phyloP scores from a whole-genome alignment of 352 stramenopile genomes.

The Phytopythium cucurbitacearum region DNA sequence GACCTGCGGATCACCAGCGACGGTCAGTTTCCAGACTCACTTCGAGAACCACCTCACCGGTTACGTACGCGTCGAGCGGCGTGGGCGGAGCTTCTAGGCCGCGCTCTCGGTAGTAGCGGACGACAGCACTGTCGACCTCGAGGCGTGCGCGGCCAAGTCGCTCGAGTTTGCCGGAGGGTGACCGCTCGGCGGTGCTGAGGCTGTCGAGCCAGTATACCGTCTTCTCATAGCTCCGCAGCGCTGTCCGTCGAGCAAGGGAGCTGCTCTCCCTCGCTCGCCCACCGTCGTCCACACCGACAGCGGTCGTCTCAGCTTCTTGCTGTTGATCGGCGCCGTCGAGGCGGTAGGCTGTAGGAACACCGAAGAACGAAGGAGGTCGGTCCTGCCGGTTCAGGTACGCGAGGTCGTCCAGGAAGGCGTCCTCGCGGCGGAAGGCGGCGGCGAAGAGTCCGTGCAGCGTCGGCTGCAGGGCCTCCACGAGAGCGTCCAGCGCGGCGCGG shows the following conservation, averaged over 20 bases:
- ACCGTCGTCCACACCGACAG: neutral
- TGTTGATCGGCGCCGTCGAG: conserved; percentile 33
- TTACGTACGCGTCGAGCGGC: conserved; percentile 33
- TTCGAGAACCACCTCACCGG: neutral
- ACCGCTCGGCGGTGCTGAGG: conserved; percentile 34
- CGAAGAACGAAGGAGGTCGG: conserved; percentile 28
- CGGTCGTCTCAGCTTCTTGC: neutral
- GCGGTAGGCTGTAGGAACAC: conserved; percentile 38
- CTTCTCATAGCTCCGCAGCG: conserved; percentile 26
- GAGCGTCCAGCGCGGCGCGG: conserved; percentile 41
- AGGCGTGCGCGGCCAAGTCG: conserved; percentile 37
- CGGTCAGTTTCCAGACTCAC: neutral
- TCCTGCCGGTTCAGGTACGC: conserved; percentile 17
- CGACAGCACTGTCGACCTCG: conserved; percentile 35
- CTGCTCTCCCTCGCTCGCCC: conserved; percentile 3
- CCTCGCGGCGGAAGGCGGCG: conserved; percentile 43
- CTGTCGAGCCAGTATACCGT: conserved; percentile 43
- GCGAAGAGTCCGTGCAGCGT: conserved; percentile 54
- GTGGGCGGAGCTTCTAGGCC: conserved; percentile 4
- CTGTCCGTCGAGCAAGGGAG: neutral
- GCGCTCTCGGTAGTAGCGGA: conserved; percentile 19
- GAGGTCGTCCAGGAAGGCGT: conserved; percentile 30
- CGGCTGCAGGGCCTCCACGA: conserved; percentile 63
- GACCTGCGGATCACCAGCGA: conserved; percentile 14
- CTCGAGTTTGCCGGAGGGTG: conserved; percentile 48